These are phyloP conservation scores for Isabelozyma gotoi DNA, from an alignment of 805 yeast genomes.

Conservation along the genomic window DNA sequence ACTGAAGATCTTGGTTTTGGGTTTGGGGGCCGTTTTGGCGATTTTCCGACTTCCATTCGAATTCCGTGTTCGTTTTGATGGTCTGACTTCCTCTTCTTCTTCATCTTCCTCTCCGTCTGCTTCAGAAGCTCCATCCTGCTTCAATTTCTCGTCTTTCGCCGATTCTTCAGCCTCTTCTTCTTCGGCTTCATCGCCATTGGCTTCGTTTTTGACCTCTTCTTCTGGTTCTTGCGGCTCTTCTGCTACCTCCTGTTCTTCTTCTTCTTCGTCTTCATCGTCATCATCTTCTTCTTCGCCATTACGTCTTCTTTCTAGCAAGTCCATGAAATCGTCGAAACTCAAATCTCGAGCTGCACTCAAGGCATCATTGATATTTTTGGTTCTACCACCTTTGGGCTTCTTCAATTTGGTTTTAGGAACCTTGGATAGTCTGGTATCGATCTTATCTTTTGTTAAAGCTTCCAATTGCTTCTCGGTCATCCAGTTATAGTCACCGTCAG, in stretches of 20 bases:
- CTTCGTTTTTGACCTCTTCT: conserved; percentile 33
- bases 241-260: conserved; percentile 14
- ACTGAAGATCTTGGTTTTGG: not conserved
- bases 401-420: conserved; percentile 20
- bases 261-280: conserved; percentile 21
- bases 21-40: not conserved
- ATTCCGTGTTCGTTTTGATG: conserved; percentile 8
- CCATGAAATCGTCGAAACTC: conserved; percentile 36
- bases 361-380: conserved; percentile 36
- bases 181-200: conserved; percentile 24
- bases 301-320: conserved; percentile 18
- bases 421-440: conserved; percentile 26
- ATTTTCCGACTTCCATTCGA: conserved; percentile 2
- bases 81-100: conserved; percentile 16
- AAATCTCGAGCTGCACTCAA: conserved; percentile 36
- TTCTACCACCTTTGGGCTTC: conserved; percentile 21
- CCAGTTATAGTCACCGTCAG: conserved; percentile 48
- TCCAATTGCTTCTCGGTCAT: conserved; percentile 40
- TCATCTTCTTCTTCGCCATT: conserved; percentile 17
- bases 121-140: conserved; percentile 6
- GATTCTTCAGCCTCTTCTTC: conserved; percentile 25
- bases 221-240: conserved; percentile 12
- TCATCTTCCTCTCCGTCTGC: conserved; percentile 24
- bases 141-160: not conserved
- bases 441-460: conserved; percentile 25